These are phyloP conservation scores for Exophiala oligosperma DNA, from an alignment of 2,329 filamentous ascomycete species.

Conservation along the genomic window DNA sequence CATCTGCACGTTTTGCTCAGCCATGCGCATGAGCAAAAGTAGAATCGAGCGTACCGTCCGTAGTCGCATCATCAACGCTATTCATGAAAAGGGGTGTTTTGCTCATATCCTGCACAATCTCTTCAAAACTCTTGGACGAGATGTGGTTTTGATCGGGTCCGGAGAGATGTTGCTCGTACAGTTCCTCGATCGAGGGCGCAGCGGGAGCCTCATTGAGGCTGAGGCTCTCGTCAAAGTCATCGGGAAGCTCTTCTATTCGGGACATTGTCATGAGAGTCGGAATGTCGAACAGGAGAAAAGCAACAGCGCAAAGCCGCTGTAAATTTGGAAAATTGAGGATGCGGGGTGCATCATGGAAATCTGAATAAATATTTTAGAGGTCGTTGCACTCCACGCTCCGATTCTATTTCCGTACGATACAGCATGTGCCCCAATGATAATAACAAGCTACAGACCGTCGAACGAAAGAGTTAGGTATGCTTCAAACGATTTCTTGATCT, in stretches of 20 bases:
- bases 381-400: background rate
- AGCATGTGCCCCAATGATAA: no score
- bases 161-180: conserved; percentile 27
- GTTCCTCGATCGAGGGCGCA: conserved; percentile 25
- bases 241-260: conserved; percentile 51
- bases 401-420: no score
- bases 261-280: conserved; percentile 24
- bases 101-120: conserved; percentile 65
- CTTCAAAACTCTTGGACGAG: conserved; percentile 43
- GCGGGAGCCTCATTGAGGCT: conserved; percentile 40
- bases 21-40: conserved; percentile 8
- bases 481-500: no score
- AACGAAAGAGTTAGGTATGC: no score
- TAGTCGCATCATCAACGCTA: conserved; percentile 66
- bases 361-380: background rate
- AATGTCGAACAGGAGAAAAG: no score
- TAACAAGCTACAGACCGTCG: no score
- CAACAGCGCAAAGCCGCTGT: no score
- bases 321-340: background rate
- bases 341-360: background rate
- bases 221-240: conserved; percentile 50
- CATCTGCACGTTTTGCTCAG: conserved; percentile 36
- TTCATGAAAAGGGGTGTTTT: conserved; percentile 93
- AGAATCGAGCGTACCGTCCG: conserved; percentile 43
- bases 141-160: conserved; percentile 34